Evolutionary conservation across 176 grass and related monocot species (phyloP).

Genomic region (Eremochloa ophiuroides): DNA sequence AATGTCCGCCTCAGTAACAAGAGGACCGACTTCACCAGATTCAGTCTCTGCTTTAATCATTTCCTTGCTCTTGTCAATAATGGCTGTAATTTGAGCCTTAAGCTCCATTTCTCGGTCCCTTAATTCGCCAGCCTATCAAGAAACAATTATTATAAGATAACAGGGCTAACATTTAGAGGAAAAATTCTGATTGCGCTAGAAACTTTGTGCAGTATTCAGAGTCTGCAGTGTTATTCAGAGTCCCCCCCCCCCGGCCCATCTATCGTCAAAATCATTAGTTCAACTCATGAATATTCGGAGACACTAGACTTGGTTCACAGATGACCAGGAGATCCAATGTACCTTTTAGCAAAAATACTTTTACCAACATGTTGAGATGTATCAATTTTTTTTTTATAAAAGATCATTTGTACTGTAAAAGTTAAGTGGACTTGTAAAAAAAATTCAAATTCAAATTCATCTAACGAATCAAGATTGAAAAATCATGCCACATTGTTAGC

Average conservation of each 20-base stretch:
- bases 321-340: not conserved
- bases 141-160: conserved; percentile 18
- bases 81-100: conserved; percentile 72
- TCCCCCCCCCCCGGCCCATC: not conserved
- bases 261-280: not conserved
- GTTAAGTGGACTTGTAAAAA: not conserved
- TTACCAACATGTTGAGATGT: not conserved
- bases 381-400: not conserved
- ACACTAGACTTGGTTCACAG: not conserved
- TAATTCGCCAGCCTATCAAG: conserved; percentile 65
- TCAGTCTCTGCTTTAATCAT: conserved; percentile 89
- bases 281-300: not conserved
- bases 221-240: too few species aligned
- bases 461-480: not conserved
- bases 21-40: conserved; percentile 63
- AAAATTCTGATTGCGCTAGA: not conserved
- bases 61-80: conserved; percentile 92
- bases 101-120: conserved; percentile 86
- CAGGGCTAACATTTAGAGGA: not conserved
- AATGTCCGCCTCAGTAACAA: conserved; percentile 88
- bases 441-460: not conserved
- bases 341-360: not conserved
- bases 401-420: not conserved
- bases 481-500: not conserved
- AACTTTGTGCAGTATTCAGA: not conserved